Evolutionary conservation across 306 rosid species (phyloP).

Genomic region (Fragaria vesca): DNA sequence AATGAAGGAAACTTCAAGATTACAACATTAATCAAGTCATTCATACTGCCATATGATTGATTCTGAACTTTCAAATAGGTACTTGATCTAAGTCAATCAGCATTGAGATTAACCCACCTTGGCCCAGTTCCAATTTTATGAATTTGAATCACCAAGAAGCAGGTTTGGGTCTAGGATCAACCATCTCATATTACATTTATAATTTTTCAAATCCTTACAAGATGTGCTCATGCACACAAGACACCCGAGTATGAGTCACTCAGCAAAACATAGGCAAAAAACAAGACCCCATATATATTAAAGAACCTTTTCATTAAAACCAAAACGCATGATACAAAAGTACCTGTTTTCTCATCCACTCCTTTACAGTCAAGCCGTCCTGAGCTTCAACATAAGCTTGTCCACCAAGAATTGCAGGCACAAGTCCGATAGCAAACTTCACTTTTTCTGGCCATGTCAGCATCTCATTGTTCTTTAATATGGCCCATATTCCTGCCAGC

Average conservation of each 20-base stretch:
- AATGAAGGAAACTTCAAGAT: not conserved
- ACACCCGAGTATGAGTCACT: not conserved
- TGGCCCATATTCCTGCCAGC: conserved; percentile 88
- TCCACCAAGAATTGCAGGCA: conserved; percentile 97
- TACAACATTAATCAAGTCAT: not conserved
- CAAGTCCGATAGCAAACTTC: conserved; percentile 91
- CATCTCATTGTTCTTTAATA: conserved; percentile 94
- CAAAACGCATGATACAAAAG: not conserved
- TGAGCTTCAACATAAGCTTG: conserved; percentile 95
- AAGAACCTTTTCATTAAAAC: not conserved
- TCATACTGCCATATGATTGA: not conserved
- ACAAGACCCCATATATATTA: not conserved
- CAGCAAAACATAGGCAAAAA: not conserved
- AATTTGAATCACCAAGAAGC: not conserved
- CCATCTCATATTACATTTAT: not conserved
- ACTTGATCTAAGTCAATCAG: not conserved
- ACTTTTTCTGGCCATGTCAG: conserved; percentile 97
- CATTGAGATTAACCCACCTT: not conserved
- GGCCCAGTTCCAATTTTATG: not conserved
- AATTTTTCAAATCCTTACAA: not conserved
- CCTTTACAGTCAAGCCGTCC: conserved; percentile 76
- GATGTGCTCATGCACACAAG: no score
- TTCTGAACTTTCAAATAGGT: not conserved
- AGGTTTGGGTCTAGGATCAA: conserved; percentile 3
- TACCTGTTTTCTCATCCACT: conserved; percentile 97